Percentiles rank a stretch among this genome's conserved stretches.
phyloP scores from a whole-genome alignment of 345 rosid genomes.

The Diplotaxis tenuifolia region DNA sequence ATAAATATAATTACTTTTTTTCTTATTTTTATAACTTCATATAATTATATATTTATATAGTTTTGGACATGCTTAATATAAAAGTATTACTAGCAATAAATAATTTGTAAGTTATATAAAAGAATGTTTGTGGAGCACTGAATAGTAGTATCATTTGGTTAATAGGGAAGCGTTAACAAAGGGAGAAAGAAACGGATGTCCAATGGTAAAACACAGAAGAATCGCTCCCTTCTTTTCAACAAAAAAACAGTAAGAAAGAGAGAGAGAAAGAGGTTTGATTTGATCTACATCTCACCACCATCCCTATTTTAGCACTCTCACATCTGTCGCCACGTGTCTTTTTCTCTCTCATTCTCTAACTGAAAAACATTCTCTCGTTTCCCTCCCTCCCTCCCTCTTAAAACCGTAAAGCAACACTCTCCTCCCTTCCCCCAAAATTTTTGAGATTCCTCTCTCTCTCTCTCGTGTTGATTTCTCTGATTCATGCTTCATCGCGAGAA shows the following conservation, averaged over 20 bases:
- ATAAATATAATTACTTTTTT: no score
- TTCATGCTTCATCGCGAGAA: slow-evolving; percentile 21
- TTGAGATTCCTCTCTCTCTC: slow-evolving; percentile 4
- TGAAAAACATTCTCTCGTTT: slow-evolving; percentile 26
- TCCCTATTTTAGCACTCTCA: not conserved
- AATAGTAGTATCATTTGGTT: not conserved
- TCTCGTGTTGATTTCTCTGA: not conserved
- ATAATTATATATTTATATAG: no score
- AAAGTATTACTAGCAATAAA: not conserved
- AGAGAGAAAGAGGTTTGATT: not conserved
- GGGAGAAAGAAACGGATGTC: slow-evolving; percentile 28
- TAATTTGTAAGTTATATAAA: not conserved
- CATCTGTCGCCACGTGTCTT: slow-evolving; percentile 6
- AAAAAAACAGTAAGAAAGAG: not conserved
- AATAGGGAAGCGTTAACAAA: not conserved
- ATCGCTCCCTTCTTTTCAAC: slow-evolving; percentile 4
- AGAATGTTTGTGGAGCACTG: not conserved
- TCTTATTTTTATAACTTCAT: no score
- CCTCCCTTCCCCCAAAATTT: not conserved
- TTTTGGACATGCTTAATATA: no score
- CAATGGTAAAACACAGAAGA: slow-evolving; percentile 9
- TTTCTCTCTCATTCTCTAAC: no score
- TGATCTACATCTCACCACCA: not conserved
- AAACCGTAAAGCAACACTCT: slow-evolving; percentile 11
- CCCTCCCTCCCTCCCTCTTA: slow-evolving; percentile 37